Evolutionary conservation across 257 asterid genomes (phyloP).

Genomic region (Solanum gracilifrons): DNA sequence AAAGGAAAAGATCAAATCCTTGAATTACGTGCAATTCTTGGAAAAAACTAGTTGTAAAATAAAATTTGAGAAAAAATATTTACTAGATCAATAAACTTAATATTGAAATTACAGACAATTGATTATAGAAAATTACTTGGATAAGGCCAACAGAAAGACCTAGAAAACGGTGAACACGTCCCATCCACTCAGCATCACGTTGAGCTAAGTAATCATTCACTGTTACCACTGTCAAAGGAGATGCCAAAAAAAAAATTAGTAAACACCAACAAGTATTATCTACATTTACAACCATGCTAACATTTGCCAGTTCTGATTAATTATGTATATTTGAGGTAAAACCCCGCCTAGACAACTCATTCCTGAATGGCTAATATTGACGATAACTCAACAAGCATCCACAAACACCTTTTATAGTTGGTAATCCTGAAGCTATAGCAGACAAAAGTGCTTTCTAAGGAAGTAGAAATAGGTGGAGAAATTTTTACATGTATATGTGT

Average conservation of each 20-base stretch:
- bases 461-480: neutral
- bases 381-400: neutral
- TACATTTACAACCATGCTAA: constrained; percentile 2
- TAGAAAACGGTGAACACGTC: constrained; percentile 90
- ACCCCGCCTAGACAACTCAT: neutral
- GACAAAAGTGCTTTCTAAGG: neutral
- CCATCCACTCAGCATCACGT: constrained; percentile 99
- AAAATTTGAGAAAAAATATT: neutral
- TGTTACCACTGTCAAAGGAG: constrained; percentile 66
- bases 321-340: neutral
- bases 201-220: constrained; percentile 96
- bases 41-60: neutral
- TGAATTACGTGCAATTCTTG: neutral
- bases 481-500: neutral
- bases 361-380: neutral
- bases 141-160: constrained; percentile 98
- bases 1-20: neutral
- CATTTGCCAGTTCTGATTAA: neutral
- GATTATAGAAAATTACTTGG: constrained; percentile 45
- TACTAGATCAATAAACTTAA: neutral
- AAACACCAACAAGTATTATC: neutral
- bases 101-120: neutral
- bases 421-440: neutral
- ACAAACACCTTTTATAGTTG: neutral
- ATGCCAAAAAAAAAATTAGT: neutral